Evolutionary conservation across 2,329 filamentous ascomycete genomes (phyloP).

Genomic region (Trichoderma aggressivum): DNA sequence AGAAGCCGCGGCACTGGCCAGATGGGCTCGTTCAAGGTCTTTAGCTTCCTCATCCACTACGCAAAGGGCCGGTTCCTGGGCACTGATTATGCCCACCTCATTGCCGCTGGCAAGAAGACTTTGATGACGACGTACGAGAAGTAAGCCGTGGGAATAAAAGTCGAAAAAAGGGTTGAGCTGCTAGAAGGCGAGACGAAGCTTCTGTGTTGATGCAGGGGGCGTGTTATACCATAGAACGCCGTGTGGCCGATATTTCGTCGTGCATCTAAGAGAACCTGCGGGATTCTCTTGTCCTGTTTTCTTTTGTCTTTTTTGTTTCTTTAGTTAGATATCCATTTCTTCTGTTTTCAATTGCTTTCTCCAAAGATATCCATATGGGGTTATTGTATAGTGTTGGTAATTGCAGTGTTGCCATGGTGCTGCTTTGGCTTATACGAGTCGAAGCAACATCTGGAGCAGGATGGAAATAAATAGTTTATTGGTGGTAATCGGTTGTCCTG

Average conservation of each 20-base stretch:
- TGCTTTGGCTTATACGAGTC: not conserved
- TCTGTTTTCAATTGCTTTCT: not conserved
- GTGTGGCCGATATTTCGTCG: not conserved
- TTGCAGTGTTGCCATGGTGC: not conserved
- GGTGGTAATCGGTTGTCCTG: not conserved
- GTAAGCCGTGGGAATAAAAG: conserved; percentile 11
- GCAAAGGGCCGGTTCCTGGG: conserved; percentile 39
- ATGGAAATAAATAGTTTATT: not conserved
- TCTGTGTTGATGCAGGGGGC: not conserved
- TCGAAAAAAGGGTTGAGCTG: not conserved
- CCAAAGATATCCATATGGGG: not conserved
- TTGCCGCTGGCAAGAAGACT: conserved; percentile 36
- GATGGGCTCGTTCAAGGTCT: conserved; percentile 36
- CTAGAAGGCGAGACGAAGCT: not conserved
- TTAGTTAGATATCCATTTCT: conserved; percentile 1
- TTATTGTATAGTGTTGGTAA: not conserved
- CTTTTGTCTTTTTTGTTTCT: not conserved
- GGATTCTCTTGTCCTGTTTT: not conserved
- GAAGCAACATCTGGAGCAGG: not conserved
- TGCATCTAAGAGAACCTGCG: not conserved
- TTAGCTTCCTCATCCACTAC: conserved; percentile 38
- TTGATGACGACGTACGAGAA: conserved; percentile 33
- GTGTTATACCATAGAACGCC: not conserved
- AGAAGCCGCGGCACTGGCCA: conserved; percentile 39
- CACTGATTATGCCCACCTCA: conserved; percentile 30